Evolutionary conservation across 1,284 basidiomycete species (phyloP), one percentile per base, ranked within the genome.

Genomic region (Psilocybe mexicana): DNA sequence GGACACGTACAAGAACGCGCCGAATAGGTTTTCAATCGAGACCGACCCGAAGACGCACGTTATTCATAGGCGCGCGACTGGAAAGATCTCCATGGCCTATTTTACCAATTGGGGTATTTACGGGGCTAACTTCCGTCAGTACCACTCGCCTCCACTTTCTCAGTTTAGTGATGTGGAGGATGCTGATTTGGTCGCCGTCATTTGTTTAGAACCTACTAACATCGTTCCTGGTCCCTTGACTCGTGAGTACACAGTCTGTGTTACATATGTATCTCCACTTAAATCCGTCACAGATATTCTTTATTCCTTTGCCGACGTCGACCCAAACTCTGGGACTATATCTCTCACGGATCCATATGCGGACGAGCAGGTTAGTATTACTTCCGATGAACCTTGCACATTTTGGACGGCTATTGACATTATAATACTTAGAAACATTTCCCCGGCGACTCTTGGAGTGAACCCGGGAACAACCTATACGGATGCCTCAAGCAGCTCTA

Each of bases 401-500:
- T 38, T 6, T 14, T 35, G 3, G 12, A 54, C 11, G 12, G 35
- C n/a, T 24, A 2, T 46, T 11, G 6, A 25, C 23, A 6, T 38
- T 11, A 10, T 28, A 10, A 33, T 14, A 28, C 25, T 40, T 62
- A 89, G 87, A 88, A 87, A 83, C 87, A 84, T 65, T 89, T 80
- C 63, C 74, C 82, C 2, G 76, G 76, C 2, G 87, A 88, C 62
- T 84, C 82, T 7, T 87, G 83, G 84, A 69, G 71, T 61, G 80
- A 90, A 60, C 59, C 75, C 0, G 90, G 86, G 50, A 90, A 85
- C 67, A 93, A 94, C 68, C 74, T 94, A 6, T 94, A 94, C 65
- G 94, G 94, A 3, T 92, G 90, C 73, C 76, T 97, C 65, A 94
- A 95, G 76, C 92, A 93, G 68, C 82, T 94, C 33, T 79, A 74